A percentile compares a stretch with the other conserved stretches of the same genome.
phyloP scores from a whole-genome alignment of 2,329 filamentous ascomycete genomes.

The Xylariaceae sp. region DNA sequence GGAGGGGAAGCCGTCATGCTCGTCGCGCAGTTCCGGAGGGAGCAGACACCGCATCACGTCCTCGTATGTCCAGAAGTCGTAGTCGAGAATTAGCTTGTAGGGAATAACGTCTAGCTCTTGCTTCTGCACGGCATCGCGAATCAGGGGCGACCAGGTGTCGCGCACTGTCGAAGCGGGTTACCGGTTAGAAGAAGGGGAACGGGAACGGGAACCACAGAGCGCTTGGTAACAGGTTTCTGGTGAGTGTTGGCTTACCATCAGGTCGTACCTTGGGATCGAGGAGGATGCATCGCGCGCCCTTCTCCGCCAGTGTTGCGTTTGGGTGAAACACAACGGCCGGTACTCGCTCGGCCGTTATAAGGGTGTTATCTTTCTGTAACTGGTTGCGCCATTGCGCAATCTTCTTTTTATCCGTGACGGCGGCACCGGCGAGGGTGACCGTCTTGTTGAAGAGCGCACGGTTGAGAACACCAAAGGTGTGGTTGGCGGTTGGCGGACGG shows the following conservation, averaged over 20 bases:
- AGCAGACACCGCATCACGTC: slow-evolving; percentile 81
- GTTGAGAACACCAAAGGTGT: slow-evolving; percentile 55
- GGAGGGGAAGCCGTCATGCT: slow-evolving; percentile 65
- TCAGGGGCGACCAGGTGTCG: slow-evolving; percentile 68
- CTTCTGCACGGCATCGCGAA: slow-evolving; percentile 62
- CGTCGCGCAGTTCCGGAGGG: slow-evolving; percentile 71
- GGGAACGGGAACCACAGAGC: too few relatives aligned
- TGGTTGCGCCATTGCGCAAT: slow-evolving; percentile 66
- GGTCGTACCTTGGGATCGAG: slow-evolving; percentile 51
- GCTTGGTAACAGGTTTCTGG: too few relatives aligned
- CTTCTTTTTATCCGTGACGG: slow-evolving; percentile 67
- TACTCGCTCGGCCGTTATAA: slow-evolving; percentile 60
- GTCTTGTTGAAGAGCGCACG: slow-evolving; percentile 75
- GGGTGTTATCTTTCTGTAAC: slow-evolving; percentile 59
- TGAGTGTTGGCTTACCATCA: slow-evolving; percentile 35
- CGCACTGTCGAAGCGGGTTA: too few relatives aligned
- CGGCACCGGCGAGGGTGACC: slow-evolving; percentile 71
- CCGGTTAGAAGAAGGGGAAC: too few relatives aligned
- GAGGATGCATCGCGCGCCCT: slow-evolving; percentile 58
- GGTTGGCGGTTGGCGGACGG: slow-evolving; percentile 64
- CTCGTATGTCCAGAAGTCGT: slow-evolving; percentile 43
- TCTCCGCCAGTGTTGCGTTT: slow-evolving; percentile 43
- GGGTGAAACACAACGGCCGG: slow-evolving; percentile 60
- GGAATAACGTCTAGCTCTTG: slow-evolving; percentile 67
- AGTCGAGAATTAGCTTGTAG: slow-evolving; percentile 71